phyloP scores from a whole-genome alignment of 176 grass and related monocot species.

The Triticum aestivum region IWGSC_CS_RefSeq_v2.1 NC_057811.1:34603031-34603530 shows the following conservation, averaged over 20 bases:
- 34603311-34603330: constrained; percentile 47
- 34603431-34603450: constrained; percentile 40
- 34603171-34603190: constrained; percentile 61
- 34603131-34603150: neutral
- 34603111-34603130: neutral
- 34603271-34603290: neutral
- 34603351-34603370: constrained; percentile 75
- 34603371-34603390: constrained; percentile 92
- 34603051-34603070: neutral
- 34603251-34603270: neutral
- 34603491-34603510: neutral
- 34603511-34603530: neutral
- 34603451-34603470: constrained; percentile 34
- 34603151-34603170: neutral
- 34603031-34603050: neutral
- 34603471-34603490: neutral
- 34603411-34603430: constrained; percentile 44
- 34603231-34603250: constrained; percentile 39
- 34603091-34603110: neutral
- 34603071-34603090: neutral
- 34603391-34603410: constrained; percentile 67
- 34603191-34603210: constrained; percentile 84
- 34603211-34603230: constrained; percentile 88
- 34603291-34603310: neutral
- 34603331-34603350: constrained; percentile 91